phyloP scores from a whole-genome alignment of 441 rosid genomes.

The Arabidopsis hybrid region DNA sequence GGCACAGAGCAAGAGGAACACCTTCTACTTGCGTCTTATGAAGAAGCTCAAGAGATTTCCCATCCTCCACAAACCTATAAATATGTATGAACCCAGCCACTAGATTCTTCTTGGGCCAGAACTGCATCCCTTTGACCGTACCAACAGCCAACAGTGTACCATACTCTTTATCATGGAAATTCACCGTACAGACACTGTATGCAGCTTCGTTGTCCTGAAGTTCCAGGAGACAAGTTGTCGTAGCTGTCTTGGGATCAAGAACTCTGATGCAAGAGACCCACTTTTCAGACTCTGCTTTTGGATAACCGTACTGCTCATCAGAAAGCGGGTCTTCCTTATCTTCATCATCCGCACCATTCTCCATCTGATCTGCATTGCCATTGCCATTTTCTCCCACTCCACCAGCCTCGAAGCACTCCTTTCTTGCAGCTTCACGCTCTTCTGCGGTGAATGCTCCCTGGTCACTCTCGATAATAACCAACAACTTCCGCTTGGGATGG shows the following conservation, averaged over 20 bases:
- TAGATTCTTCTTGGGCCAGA: slow-evolving; percentile 76
- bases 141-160: slow-evolving; percentile 96
- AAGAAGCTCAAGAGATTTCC: slow-evolving; percentile 83
- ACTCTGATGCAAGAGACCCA: slow-evolving; percentile 99
- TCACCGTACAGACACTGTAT: slow-evolving; percentile 86
- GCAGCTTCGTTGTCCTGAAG: slow-evolving; percentile 99
- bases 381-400: slow-evolving; percentile 85
- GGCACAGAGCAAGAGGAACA: slow-evolving; percentile 88
- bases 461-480: slow-evolving; percentile 92
- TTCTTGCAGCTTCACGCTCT: slow-evolving; percentile 94
- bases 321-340: slow-evolving; percentile 85
- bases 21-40: slow-evolving; percentile 98
- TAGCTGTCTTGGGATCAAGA: slow-evolving; percentile 83
- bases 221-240: slow-evolving; percentile 92
- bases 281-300: slow-evolving; percentile 87
- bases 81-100: slow-evolving; percentile 85
- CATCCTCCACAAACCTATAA: slow-evolving; percentile 91
- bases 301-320: slow-evolving; percentile 98
- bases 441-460: slow-evolving; percentile 95
- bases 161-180: slow-evolving; percentile 93
- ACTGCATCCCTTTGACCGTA: slow-evolving; percentile 91
- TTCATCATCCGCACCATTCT: slow-evolving; percentile 90
- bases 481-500: slow-evolving; percentile 76
- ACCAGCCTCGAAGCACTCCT: slow-evolving; percentile 86
- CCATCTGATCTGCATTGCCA: slow-evolving; percentile 63